A percentile compares a stretch with the other conserved stretches of the same genome.
Conservation (phyloP, 2,329 filamentous ascomycete genomes). For the Rhexocercosporidium sp. region DNA sequence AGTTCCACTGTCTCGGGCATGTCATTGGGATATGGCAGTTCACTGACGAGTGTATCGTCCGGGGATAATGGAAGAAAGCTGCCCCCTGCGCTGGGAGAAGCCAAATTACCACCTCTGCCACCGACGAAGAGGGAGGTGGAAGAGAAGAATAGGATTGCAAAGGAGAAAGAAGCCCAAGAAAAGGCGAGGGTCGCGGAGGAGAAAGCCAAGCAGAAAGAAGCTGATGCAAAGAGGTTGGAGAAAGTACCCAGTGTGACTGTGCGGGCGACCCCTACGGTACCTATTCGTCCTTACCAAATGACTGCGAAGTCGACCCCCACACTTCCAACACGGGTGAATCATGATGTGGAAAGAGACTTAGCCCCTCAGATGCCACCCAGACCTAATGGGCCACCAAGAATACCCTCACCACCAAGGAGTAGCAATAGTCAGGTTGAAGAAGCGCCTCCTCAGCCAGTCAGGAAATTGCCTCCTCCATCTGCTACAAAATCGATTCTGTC, state of each 20-base stretch:
- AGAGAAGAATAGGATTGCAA: conserved; percentile 50
- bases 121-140: conserved; percentile 61
- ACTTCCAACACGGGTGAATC: conserved; percentile 39
- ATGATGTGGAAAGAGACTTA: conserved; percentile 32
- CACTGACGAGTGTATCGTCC: conserved; percentile 53
- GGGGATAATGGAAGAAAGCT: conserved; percentile 51
- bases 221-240: conserved; percentile 36
- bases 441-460: conserved; percentile 24
- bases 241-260: conserved; percentile 45
- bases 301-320: conserved; percentile 47
- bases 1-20: conserved; percentile 58
- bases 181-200: conserved; percentile 55
- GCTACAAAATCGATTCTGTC: conserved; percentile 30
- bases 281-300: conserved; percentile 27
- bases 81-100: conserved; percentile 60
- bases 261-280: conserved; percentile 47
- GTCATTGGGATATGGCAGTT: conserved; percentile 53
- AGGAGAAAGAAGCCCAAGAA: conserved; percentile 35
- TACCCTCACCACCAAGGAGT: conserved; percentile 41
- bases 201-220: conserved; percentile 46
- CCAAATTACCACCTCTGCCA: conserved; percentile 62
- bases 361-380: conserved; percentile 38
- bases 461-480: conserved; percentile 34
- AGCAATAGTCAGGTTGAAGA: conserved; percentile 22
- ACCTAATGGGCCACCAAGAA: conserved; percentile 51